These are phyloP conservation scores for Allium sativum DNA, from an alignment of 106 monocot species.

Conservation along the genomic window DNA sequence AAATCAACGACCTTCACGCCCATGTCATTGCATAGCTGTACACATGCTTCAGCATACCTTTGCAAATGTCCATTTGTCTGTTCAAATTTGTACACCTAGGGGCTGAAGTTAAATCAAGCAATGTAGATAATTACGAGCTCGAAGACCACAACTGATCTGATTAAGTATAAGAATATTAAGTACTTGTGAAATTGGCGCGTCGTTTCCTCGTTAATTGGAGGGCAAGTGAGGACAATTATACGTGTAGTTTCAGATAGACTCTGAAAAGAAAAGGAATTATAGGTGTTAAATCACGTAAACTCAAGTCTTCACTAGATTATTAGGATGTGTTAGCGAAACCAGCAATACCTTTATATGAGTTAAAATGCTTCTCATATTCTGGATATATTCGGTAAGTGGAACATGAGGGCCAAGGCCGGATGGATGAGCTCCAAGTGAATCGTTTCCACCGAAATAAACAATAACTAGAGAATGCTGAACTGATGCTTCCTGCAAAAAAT, in stretches of 20 bases:
- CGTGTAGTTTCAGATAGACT: slow-evolving; percentile 66
- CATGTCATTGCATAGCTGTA: slow-evolving; percentile 61
- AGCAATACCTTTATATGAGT: slow-evolving; percentile 63
- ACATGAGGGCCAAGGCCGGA: slow-evolving; percentile 86
- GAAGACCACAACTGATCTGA: too few relatives aligned
- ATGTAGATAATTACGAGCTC: too few relatives aligned
- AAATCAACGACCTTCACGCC: slow-evolving; percentile 59
- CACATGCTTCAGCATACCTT: slow-evolving; percentile 70
- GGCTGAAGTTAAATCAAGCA: too few relatives aligned
- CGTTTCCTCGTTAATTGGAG: slow-evolving; percentile 74
- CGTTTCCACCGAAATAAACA: slow-evolving; percentile 89
- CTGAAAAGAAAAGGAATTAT: slow-evolving; percentile 19
- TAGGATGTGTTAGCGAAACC: background rate
- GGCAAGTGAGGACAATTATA: slow-evolving; percentile 68
- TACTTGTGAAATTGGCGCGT: slow-evolving; percentile 32
- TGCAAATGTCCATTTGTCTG: slow-evolving; percentile 62
- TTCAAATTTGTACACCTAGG: slow-evolving; percentile 11
- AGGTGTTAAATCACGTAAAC: too few relatives aligned
- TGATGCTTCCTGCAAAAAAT: slow-evolving; percentile 36
- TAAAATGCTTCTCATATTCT: slow-evolving; percentile 76
- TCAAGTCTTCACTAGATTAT: background rate
- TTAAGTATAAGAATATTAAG: background rate
- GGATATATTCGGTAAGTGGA: slow-evolving; percentile 66
- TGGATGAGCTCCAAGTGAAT: slow-evolving; percentile 65
- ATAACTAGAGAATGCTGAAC: slow-evolving; percentile 71